Conservation (phyloP, 1,284 basidiomycete species). For the Cystobasidium pallidum region DNA sequence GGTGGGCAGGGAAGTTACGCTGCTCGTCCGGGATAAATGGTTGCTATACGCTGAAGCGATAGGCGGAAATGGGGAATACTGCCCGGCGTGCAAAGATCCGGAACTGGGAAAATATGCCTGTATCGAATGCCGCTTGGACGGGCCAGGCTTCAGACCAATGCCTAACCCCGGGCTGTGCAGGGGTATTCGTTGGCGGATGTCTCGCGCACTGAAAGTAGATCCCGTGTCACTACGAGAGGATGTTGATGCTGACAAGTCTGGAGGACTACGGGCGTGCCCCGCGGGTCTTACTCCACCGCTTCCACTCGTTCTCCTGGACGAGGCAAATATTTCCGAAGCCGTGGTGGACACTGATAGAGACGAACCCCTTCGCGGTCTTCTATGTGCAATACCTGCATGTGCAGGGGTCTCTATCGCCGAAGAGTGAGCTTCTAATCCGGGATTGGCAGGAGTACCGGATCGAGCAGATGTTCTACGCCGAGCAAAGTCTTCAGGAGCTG, state of each 20-base stretch:
- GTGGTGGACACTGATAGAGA: conserved; percentile 28
- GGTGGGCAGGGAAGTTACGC: conserved; percentile 20
- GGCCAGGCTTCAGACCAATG: conserved; percentile 4
- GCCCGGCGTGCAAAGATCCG: not conserved
- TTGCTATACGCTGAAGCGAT: conserved; percentile 7
- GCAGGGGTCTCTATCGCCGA: conserved; percentile 6
- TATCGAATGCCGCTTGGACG: conserved; percentile 13
- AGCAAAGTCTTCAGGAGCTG: not conserved
- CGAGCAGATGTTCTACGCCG: not conserved
- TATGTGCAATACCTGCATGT: not conserved
- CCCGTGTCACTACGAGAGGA: conserved; percentile 2
- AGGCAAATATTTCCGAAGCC: conserved; percentile 17
- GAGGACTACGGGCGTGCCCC: not conserved
- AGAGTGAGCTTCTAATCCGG: conserved; percentile 11
- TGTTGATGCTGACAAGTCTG: conserved; percentile 11
- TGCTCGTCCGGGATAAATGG: conserved; percentile 27
- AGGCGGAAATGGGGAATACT: conserved; percentile 1
- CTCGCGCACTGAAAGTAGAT: not conserved
- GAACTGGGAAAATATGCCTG: conserved; percentile 8
- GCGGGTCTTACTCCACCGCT: conserved; percentile 2
- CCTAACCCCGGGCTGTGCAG: conserved; percentile 23
- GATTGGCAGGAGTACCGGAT: not conserved
- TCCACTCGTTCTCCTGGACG: not conserved
- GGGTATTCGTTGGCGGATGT: conserved; percentile 10
- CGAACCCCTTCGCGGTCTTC: not conserved